Base-by-base conservation (phyloP, 148 eudicot species). In the Simmondsia chinensis region DNA sequence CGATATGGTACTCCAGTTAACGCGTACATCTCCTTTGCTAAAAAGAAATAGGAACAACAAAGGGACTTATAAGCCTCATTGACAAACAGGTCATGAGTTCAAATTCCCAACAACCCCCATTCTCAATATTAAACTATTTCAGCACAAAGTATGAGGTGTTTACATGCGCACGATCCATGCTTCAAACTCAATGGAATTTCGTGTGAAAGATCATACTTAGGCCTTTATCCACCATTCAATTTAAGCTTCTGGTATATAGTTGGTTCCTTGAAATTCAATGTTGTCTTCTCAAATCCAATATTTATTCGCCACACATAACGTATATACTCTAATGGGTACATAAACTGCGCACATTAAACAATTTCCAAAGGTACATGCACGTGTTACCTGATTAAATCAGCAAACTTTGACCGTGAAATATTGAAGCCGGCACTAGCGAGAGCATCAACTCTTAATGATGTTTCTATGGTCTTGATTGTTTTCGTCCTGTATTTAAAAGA, bases 371-470 rank as follows among this genome's bases (percentile, higher is more conserved):
- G 1, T 4, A 52, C 0, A 29, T 29, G 14, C 29, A 35, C 36
- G 12, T 4, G 8, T 39, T 59, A 79, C 97, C 97, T 79, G 63
- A 89, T 79, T 59, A 81, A 61, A 63, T 72, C 76, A 43, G 71
- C 74, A 58, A 89, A 66, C 59, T 89, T 84, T 15, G 97, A 78
- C 42, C 97, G 71, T 27, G 97, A 89, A 46, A 79, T 70, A 73
- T 82, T 89, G 57, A 71, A 89, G 33, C 97, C 97, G 19, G 97
- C 95, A 76, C 97, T 85, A 33, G 95, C 95, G 43, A 89, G 17
- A 19, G 97, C 75, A 70, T 89, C 97, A 20, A 89, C 60, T 63
- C 95, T 79, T 53, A 74, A 28, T 50, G 97, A 89, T 39, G 93
- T 71, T 61, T 89, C 97, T 45, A 89, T 73, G 33, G 95, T 56